A percentile compares a stretch with the other conserved stretches of the same genome.
These are phyloP conservation scores for Mycena vitilis DNA, from an alignment of 768 basidiomycete genomes.

Conservation along the genomic window DNA sequence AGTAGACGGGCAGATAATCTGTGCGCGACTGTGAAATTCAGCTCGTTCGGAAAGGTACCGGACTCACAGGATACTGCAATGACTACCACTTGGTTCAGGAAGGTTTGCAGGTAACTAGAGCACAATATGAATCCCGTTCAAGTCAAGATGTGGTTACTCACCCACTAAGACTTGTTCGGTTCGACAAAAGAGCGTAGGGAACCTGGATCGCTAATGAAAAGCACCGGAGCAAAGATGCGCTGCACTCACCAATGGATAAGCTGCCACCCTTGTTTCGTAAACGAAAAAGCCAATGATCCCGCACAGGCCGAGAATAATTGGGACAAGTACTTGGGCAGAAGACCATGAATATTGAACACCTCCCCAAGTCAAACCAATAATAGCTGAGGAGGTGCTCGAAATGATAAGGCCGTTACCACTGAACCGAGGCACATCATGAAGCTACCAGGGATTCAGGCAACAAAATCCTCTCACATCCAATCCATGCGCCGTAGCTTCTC, in stretches of 20 bases:
- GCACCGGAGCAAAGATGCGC: slow-evolving; percentile 3
- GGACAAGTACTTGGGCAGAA: slow-evolving; percentile 50
- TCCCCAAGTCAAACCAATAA: slow-evolving; percentile 53
- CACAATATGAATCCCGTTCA: too few species aligned
- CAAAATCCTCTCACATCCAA: slow-evolving; percentile 44
- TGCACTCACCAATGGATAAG: slow-evolving; percentile 44
- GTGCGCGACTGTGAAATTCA: background rate
- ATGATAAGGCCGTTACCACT: slow-evolving; percentile 51
- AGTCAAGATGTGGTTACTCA: too few species aligned
- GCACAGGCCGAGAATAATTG: slow-evolving; percentile 52
- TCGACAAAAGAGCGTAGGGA: too few species aligned
- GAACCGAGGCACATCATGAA: background rate
- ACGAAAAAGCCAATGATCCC: slow-evolving; percentile 49
- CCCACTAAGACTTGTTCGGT: too few species aligned
- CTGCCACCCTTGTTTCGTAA: slow-evolving; percentile 48
- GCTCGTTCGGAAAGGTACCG: background rate
- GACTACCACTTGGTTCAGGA: background rate
- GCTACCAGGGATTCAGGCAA: background rate
- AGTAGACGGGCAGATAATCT: slow-evolving; percentile 48
- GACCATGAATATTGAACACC: slow-evolving; percentile 56
- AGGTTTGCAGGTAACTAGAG: too few species aligned
- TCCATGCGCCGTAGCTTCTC: slow-evolving; percentile 51
- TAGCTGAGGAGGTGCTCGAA: slow-evolving; percentile 39
- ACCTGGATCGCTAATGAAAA: too few species aligned
- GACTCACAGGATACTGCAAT: background rate